Evolutionary conservation across 179 eudicot genomes (phyloP).

Genomic region (Carnegiea gigantea): DNA sequence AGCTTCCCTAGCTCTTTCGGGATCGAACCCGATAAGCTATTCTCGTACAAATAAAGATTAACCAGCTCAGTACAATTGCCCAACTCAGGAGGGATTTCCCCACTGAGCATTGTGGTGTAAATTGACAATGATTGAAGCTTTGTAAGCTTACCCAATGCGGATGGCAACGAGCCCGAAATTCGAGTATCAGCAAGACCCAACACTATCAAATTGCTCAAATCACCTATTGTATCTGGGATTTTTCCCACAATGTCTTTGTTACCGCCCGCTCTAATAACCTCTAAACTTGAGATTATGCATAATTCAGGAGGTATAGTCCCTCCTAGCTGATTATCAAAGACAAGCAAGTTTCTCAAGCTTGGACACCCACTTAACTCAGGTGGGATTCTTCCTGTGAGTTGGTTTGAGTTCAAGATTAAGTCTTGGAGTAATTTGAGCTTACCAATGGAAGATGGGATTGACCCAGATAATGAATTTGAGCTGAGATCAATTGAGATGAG

Average conservation of each 20-base stretch:
- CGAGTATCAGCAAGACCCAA: constrained; percentile 65
- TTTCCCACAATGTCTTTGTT: constrained; percentile 52
- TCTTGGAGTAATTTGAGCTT: constrained; percentile 38
- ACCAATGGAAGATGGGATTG: constrained; percentile 49
- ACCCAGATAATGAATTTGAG: constrained; percentile 51
- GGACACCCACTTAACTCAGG: constrained; percentile 41
- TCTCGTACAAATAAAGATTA: constrained; percentile 47
- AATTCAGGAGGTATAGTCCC: constrained; percentile 48
- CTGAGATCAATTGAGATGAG: constrained; percentile 47
- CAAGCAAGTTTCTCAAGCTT: constrained; percentile 36
- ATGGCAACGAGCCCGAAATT: constrained; percentile 51
- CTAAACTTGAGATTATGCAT: constrained; percentile 30
- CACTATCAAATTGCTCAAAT: constrained; percentile 42
- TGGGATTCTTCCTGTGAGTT: constrained; percentile 49
- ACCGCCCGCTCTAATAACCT: constrained; percentile 57
- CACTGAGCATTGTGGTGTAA: constrained; percentile 52
- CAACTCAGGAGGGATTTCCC: constrained; percentile 53
- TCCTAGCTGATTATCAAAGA: constrained; percentile 49
- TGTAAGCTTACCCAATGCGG: constrained; percentile 48
- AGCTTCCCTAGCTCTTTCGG: constrained; percentile 48
- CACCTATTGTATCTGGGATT: constrained; percentile 50
- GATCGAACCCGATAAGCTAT: constrained; percentile 55
- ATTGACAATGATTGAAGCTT: constrained; percentile 56
- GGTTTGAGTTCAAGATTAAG: constrained; percentile 48
- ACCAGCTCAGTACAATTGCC: constrained; percentile 59